phyloP scores from a whole-genome alignment of 352 stramenopile species.

The Phytopythium boreale region DNA sequence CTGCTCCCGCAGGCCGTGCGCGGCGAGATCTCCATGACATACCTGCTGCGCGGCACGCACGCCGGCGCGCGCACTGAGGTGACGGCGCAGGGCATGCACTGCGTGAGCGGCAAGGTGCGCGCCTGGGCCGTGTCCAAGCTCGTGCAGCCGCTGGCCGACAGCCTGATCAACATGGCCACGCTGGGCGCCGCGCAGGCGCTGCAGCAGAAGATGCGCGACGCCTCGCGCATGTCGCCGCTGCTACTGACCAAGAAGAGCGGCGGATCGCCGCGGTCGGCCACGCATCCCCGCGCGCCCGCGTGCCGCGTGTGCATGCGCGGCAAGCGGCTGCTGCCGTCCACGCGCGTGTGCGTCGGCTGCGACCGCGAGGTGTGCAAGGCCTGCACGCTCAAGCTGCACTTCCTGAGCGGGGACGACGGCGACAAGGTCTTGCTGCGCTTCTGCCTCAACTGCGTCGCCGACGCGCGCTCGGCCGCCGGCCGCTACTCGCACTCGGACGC shows the following conservation, averaged over 20 bases:
- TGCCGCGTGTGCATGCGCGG: slow-evolving; percentile 30
- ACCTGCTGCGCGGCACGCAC: slow-evolving; percentile 24
- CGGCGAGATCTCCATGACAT: slow-evolving; percentile 24
- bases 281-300: slow-evolving; percentile 5
- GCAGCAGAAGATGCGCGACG: slow-evolving; percentile 14
- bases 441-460: slow-evolving; percentile 20
- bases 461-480: slow-evolving; percentile 7
- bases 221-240: slow-evolving; percentile 9
- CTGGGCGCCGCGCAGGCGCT: slow-evolving; percentile 22
- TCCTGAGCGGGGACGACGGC: slow-evolving; percentile 12
- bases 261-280: background rate
- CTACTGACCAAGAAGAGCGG: slow-evolving; percentile 8
- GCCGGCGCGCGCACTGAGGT: slow-evolving; percentile 21
- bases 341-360: slow-evolving; percentile 13
- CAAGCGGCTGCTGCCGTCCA: slow-evolving; percentile 21
- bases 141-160: slow-evolving; percentile 22
- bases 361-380: slow-evolving; percentile 15
- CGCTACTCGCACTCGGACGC: slow-evolving; percentile 2
- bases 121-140: slow-evolving; percentile 27
- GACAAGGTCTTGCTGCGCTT: slow-evolving; percentile 11
- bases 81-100: slow-evolving; percentile 26
- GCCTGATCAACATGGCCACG: slow-evolving; percentile 21
- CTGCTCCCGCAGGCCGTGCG: slow-evolving; percentile 11
- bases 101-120: slow-evolving; percentile 19
- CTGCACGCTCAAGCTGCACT: slow-evolving; percentile 19